Percentiles rank a stretch among this genome's conserved stretches.
Evolutionary conservation across 73 alveolate genomes (phyloP).

Genomic region (Paramecium caudatum): DNA sequence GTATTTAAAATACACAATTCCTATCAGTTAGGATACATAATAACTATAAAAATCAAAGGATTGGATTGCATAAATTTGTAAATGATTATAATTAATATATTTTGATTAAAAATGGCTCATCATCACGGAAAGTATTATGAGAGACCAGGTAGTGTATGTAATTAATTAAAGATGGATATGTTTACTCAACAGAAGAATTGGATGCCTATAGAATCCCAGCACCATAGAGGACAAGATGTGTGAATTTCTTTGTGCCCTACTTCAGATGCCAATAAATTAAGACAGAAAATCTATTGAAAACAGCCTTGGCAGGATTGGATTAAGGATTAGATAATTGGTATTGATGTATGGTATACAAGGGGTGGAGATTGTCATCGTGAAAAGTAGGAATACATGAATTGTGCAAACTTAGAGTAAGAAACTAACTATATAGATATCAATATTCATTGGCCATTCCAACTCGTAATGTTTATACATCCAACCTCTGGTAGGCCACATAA

Average conservation of each 20-base stretch:
- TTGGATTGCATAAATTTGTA: constrained; percentile 32
- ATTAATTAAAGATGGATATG: constrained; percentile 42
- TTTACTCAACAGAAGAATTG: constrained; percentile 25
- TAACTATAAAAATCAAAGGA: constrained; percentile 17
- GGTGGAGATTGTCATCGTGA: constrained; percentile 54
- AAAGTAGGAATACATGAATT: constrained; percentile 9
- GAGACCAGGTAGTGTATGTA: not conserved
- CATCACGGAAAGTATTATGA: constrained; percentile 59
- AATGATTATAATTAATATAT: constrained; percentile 53
- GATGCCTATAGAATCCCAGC: constrained; percentile 55
- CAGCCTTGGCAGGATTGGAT: not conserved
- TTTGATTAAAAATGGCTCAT: constrained; percentile 57
- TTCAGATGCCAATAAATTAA: constrained; percentile 9
- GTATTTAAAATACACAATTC: not conserved
- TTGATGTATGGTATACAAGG: constrained; percentile 23
- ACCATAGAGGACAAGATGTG: constrained; percentile 32
- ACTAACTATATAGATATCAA: not conserved
- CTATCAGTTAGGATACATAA: not conserved
- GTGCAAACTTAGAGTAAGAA: not conserved
- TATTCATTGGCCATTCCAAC: not conserved
- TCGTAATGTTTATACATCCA: not conserved
- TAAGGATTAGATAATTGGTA: constrained; percentile 48
- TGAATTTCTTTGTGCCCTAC: constrained; percentile 46
- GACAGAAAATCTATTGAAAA: constrained; percentile 13
- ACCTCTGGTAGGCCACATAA: constrained; percentile 33